Base-by-base conservation (phyloP, 2,329 filamentous ascomycete species). In the Ascochyta fabae region DNA sequence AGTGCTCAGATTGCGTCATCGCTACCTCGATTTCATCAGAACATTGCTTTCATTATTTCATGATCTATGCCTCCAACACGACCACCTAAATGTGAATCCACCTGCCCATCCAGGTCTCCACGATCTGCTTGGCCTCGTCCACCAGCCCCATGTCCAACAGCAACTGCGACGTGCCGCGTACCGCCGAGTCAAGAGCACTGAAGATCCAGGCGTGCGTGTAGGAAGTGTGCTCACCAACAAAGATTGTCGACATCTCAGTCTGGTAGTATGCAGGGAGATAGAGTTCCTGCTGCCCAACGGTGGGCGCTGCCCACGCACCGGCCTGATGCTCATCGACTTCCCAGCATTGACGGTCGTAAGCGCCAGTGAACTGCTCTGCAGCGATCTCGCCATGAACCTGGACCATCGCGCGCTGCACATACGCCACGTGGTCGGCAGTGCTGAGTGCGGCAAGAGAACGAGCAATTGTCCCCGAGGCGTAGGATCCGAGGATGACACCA, bases 121-220 rank as follows among this genome's bases (percentile, higher is more conserved):
- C 83, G 16, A 87, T 78, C 31, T 79, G 73, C 75, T 90, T 90
- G 0, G 87, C 88, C 74, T 90, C 88, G 68, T 90, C 88, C 0
- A 90, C 86, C 40, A 90, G 70, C 0, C 88, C 88, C 66, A 89
- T 75, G 72, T 83, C 83, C 16, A 89, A 75, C 70, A 90, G 73
- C 57, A 90, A 62, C 73, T 91, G 86, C 4, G 86, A 80, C 0
- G 85, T 84, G 0, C 88, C 86, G 1, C 88, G 78, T 1, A 90
- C 84, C 0, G 86, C 87, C 10, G 84, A 88, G 67, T 91, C 88
- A 4, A 91, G 75, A 1, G 88, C 88, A 3, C 83, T 85, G 29
- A 83, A 83, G 45, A 89, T 88, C 87, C 87, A 90, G 1, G 86
- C 87, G 66, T 91, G 88, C 0, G 88, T 91, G 67, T 87, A 89